Evolutionary conservation across 2,329 filamentous ascomycete species (phyloP).

Genomic region (Chrysoporthe cubensis): DNA sequence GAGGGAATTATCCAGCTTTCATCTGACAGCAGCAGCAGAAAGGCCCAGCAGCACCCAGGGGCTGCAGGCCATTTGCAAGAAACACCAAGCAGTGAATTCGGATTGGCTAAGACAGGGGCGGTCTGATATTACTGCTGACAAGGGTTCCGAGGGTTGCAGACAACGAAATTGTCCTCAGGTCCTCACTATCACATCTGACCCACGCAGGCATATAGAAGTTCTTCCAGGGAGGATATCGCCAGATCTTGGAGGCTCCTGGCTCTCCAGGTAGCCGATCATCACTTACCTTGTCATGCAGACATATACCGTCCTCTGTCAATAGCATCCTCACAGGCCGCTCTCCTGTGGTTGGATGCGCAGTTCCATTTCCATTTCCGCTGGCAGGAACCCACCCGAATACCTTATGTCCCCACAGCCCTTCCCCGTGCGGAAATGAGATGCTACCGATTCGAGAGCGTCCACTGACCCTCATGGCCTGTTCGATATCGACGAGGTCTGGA

Average conservation of each 20-base stretch:
- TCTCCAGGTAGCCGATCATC: background rate
- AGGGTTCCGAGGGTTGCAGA: background rate
- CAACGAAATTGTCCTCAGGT: background rate
- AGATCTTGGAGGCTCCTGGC: background rate
- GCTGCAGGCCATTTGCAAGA: conserved; percentile 10
- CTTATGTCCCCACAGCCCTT: background rate
- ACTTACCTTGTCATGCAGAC: background rate
- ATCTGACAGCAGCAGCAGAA: conserved; percentile 1
- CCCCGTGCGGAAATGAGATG: conserved; percentile 12
- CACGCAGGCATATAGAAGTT: background rate
- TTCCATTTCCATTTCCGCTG: conserved; percentile 1
- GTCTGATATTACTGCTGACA: conserved; percentile 11
- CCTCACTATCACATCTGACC: background rate
- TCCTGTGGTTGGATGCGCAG: background rate
- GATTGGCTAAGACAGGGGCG: conserved; percentile 16
- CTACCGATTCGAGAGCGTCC: conserved; percentile 9
- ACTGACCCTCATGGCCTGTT: conserved; percentile 8
- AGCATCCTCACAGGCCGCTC: background rate
- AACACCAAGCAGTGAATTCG: background rate
- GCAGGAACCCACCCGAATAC: conserved; percentile 7
- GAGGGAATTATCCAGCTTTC: background rate
- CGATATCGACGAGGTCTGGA: conserved; percentile 5
- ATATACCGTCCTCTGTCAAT: too few species aligned
- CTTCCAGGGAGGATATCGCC: background rate
- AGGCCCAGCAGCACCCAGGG: conserved; percentile 2